Evolutionary conservation across 768 basidiomycete genomes (phyloP).

Genomic region (Asterophora parasitica): DNA sequence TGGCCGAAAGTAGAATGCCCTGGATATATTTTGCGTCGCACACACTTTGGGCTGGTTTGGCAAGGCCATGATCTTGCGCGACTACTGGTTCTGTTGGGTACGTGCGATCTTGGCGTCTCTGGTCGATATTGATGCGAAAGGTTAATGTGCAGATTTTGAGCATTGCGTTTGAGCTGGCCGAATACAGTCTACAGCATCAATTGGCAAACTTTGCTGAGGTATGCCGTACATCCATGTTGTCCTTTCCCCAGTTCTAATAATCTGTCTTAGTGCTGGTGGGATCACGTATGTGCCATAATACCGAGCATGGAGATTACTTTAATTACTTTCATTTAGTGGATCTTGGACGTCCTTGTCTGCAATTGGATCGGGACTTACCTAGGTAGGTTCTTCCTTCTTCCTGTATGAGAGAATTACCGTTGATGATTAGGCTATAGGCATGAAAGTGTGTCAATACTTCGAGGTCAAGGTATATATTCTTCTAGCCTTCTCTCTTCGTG

Average conservation of each 20-base stretch:
- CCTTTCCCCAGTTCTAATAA: conserved; percentile 10
- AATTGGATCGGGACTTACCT: conserved; percentile 87
- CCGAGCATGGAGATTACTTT: conserved; percentile 7
- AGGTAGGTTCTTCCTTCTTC: conserved; percentile 36
- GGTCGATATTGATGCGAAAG: conserved; percentile 10
- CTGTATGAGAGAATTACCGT: conserved; percentile 8
- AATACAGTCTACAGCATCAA: conserved; percentile 85
- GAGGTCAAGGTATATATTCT: conserved; percentile 70
- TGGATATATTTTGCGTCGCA: conserved; percentile 85
- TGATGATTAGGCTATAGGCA: conserved; percentile 41
- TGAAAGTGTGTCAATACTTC: conserved; percentile 83
- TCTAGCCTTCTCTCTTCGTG: not conserved
- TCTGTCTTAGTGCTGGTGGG: conserved; percentile 79
- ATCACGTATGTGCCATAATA: conserved; percentile 57
- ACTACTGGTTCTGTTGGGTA: conserved; percentile 96
- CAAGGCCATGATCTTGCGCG: conserved; percentile 83
- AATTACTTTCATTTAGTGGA: conserved; percentile 50
- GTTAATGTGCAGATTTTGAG: conserved; percentile 60
- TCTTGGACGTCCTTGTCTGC: conserved; percentile 81
- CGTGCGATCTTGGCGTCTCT: conserved; percentile 14
- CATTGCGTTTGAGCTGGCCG: conserved; percentile 83
- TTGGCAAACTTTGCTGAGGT: conserved; percentile 87
- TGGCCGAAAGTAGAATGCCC: conserved; percentile 48
- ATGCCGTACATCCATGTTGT: conserved; percentile 21
- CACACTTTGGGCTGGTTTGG: conserved; percentile 89